phyloP scores from a whole-genome alignment of 768 basidiomycete species.

The Botryobasidium botryosum region DNA sequence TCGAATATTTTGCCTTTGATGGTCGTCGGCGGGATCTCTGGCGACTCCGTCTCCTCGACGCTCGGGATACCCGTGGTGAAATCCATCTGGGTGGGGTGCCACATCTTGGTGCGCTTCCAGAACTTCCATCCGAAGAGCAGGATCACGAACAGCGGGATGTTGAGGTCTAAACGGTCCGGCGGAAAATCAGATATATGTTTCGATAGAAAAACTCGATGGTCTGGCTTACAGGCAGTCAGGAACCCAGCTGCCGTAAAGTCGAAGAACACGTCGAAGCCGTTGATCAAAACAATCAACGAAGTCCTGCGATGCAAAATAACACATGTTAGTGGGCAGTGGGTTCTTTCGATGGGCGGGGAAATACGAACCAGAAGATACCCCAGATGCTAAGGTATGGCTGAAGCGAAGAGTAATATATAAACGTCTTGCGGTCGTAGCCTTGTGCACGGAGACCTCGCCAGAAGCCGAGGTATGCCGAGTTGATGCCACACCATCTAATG shows the following conservation, averaged over 20 bases:
- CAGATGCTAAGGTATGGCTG: conserved; percentile 50
- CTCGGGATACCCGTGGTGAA: conserved; percentile 59
- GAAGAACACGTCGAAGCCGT: conserved; percentile 45
- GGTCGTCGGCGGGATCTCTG: conserved; percentile 33
- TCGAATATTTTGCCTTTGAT: conserved; percentile 33
- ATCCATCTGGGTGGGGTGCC: conserved; percentile 51
- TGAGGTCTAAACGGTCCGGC: conserved; percentile 23
- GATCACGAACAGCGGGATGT: conserved; percentile 31
- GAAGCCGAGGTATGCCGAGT: conserved; percentile 57
- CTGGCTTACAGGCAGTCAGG: conserved; percentile 28
- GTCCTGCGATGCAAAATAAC: too few species aligned
- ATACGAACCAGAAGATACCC: conserved; percentile 39
- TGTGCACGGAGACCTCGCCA: conserved; percentile 20
- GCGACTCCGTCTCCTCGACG: conserved; percentile 47
- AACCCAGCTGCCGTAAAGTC: conserved; percentile 38
- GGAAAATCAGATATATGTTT: conserved; percentile 1
- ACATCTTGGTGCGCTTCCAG: conserved; percentile 25
- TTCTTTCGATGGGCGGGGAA: neutral
- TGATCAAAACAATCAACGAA: conserved; percentile 32
- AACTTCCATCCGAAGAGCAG: conserved; percentile 32
- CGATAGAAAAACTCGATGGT: conserved; percentile 12
- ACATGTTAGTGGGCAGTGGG: too few species aligned
- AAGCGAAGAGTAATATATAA: conserved; percentile 22
- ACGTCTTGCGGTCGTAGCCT: conserved; percentile 28
- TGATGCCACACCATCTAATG: conserved; percentile 15